These are phyloP conservation scores for Trichopus zeylanicus DNA, from an alignment of 116 monocot genomes.

Conservation along the genomic window DNA sequence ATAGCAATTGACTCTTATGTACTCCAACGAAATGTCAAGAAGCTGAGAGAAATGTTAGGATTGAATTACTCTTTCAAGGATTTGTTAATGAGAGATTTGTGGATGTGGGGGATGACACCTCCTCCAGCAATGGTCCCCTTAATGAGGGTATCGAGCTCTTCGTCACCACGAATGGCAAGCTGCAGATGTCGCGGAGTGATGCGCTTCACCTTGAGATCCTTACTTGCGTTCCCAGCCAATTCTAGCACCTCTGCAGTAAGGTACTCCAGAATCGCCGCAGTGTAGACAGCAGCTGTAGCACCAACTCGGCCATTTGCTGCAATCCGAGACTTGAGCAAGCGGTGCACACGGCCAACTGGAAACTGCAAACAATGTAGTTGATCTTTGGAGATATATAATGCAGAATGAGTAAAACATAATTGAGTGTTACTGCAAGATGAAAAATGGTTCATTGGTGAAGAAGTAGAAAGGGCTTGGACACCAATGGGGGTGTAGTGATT, in stretches of 20 bases:
- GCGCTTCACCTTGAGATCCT: slow-evolving; percentile 12
- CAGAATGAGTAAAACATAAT: no score
- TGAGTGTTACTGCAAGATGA: no score
- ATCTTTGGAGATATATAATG: no score
- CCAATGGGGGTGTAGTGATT: no score
- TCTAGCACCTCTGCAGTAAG: slow-evolving; percentile 11
- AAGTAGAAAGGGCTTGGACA: no score
- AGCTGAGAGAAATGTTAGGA: neutral
- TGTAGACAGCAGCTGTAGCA: slow-evolving; percentile 11
- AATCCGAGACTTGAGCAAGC: slow-evolving; percentile 5
- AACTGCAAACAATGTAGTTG: no score
- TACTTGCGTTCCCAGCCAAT: slow-evolving; percentile 9
- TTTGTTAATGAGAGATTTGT: slow-evolving; percentile 15
- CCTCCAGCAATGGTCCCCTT: slow-evolving; percentile 9
- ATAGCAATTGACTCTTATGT: neutral
- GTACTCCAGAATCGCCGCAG: slow-evolving; percentile 9
- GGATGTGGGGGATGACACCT: slow-evolving; percentile 12
- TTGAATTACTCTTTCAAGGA: neutral
- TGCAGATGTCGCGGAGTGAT: slow-evolving; percentile 8
- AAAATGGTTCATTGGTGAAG: no score
- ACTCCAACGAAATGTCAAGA: neutral
- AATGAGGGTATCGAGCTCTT: slow-evolving; percentile 6
- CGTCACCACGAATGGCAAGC: slow-evolving; percentile 8
- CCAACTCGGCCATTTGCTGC: slow-evolving; percentile 7
- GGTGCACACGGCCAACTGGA: slow-evolving; percentile 10